Base-by-base conservation (phyloP, 495 filamentous ascomycete genomes). In the Pseudoneurospora amorphoporcata region DNA sequence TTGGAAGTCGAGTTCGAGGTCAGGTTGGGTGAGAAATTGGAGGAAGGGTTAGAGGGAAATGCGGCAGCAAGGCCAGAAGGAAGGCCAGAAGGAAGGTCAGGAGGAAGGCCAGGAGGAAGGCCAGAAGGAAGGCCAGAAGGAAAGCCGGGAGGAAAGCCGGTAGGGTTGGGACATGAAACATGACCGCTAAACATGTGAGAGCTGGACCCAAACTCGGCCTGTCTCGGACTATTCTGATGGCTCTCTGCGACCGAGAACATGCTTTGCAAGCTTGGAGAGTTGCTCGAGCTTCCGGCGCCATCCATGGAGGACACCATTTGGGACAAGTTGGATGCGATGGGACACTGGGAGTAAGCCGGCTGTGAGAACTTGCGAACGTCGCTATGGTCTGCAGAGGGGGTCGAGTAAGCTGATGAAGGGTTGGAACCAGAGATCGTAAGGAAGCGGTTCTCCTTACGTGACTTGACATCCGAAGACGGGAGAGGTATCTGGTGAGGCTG, bases 361-460 rank as follows among this genome's bases (percentile, higher is more conserved):
- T 81, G 82, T 19, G 82, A 81, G 53, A 81, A 74, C 69, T 83
- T 82, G 19, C 81, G 79, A 38, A 75, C 76, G 9, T 80, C 77
- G 65, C 69, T 47, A 14, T 75, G 79, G 16, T 77, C 72, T 16
- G 68, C 69, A 29, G 58, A 65, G n/a, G 74, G 72, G 3, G 79
- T 74, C 3, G 74, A 69, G 8, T 70, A 73, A 8, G 58, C 23
- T 43, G 72, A 72, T 6, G 71, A 58, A 42, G 61, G 17, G 35
- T 70, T 74, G 68, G 73, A 70, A 2, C 65, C 69, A 16, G 32
- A 53, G 8, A 71, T n/a, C 16, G 69, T 69, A 16, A 78, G 70
- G 19, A 77, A 78, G 17, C 76, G 75, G 29, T 79, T 81, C 65
- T 85, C 82, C 69, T 84, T 84, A 58, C 81, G 79, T 3, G 82